Evolutionary conservation across 2,329 filamentous ascomycete species (phyloP), one percentile per base, ranked within the genome.

Genomic region (Trichoderma harzianum): DNA sequence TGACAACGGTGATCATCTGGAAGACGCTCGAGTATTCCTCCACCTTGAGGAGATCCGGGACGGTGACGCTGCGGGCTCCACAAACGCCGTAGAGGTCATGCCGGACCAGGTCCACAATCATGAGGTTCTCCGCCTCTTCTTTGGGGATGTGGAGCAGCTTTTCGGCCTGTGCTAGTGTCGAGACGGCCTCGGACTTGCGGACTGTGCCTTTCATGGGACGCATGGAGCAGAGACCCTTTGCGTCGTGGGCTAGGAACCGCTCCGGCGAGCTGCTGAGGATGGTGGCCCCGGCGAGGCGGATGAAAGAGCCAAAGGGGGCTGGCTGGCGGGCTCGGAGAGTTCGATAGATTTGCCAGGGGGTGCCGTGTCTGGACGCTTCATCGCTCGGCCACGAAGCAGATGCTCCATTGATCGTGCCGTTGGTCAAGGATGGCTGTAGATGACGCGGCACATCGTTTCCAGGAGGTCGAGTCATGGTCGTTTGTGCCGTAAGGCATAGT

Each of bases 131-230:
- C 0, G 95, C 95, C 76, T 93, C 91, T 80, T 98, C 96, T 80
- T 98, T 98, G 26, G 93, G 91, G 0, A 93, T 88, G 71, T 91
- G 89, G 16, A 98, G 87, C 51, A 97, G 88, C 32, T 84, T 83
- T 73, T 91, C 89, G 1, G 95, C 95, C 77, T 92, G 87, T 6
- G 86, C 87, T n/a, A 92, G 85, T 0, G 92, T 96, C 47, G 91
- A 79, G 0, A 87, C 89, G 1, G 84, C 85, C 1, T 86, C 83
- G 0, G 87, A 88, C 77, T 97, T 97, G 76, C 91, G 91, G n/a
- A 98, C 94, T 0, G 95, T 98, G 62, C 95, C 95, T 84, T 98
- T 98, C 89, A 98, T 98, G 0, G 95, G 95, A 8, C 95, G 90
- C 86, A 98, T 96, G 73, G 92, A 90, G 79, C 91, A 93, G 55